A percentile compares a stretch with the other conserved stretches of the same genome.
Conservation (phyloP, 2,329 filamentous ascomycete genomes). For the Diaporthe sp. region DNA sequence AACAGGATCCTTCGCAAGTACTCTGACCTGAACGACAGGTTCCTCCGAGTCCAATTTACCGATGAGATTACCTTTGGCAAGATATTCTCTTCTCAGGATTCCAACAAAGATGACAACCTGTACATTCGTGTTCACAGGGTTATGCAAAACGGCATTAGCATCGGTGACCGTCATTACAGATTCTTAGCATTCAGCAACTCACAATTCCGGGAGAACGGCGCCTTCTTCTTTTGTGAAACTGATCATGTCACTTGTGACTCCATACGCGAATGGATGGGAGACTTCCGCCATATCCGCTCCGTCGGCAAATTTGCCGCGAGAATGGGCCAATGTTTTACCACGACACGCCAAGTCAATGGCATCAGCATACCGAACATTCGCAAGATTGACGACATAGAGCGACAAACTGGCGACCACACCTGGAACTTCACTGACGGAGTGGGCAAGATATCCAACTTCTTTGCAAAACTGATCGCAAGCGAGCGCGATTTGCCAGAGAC, state of each 20-base stretch:
- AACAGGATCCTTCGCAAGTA: conserved; percentile 89
- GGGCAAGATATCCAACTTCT: conserved; percentile 86
- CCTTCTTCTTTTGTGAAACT: conserved; percentile 90
- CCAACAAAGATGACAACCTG: conserved; percentile 74
- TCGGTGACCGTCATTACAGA: conserved; percentile 86
- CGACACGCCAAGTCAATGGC: conserved; percentile 81
- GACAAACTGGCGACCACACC: conserved; percentile 71
- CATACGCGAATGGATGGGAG: conserved; percentile 89
- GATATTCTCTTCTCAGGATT: conserved; percentile 68
- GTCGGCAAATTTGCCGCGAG: conserved; percentile 93
- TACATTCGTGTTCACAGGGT: conserved; percentile 81
- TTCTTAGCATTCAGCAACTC: conserved; percentile 97
- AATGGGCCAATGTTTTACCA: conserved; percentile 95
- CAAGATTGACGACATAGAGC: conserved; percentile 78
- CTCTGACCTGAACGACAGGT: conserved; percentile 78
- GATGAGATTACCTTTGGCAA: conserved; percentile 79
- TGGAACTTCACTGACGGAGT: conserved; percentile 87
- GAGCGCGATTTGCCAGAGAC: conserved; percentile 75
- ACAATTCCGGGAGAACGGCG: conserved; percentile 91
- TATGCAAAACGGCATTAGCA: conserved; percentile 82
- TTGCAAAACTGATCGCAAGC: conserved; percentile 80
- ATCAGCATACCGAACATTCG: conserved; percentile 71
- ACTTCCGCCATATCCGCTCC: conserved; percentile 83
- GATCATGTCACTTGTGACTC: conserved; percentile 76
- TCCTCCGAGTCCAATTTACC: conserved; percentile 89